These are phyloP conservation scores for Trichosanthes truncata DNA, from an alignment of 306 rosid species.

Conservation along the genomic window DNA sequence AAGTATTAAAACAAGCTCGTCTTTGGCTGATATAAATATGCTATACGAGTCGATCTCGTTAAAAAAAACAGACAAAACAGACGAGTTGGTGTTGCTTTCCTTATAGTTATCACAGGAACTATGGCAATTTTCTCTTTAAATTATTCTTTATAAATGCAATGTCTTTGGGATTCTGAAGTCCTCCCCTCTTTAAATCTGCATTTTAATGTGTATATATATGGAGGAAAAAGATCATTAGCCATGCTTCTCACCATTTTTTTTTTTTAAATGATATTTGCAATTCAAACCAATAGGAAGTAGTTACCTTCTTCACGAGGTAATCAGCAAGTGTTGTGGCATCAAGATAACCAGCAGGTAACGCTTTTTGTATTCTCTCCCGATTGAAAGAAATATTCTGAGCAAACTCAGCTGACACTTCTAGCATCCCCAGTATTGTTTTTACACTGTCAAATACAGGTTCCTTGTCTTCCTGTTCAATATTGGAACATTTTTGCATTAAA, in stretches of 20 bases:
- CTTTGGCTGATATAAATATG: not conserved
- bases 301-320: conserved; percentile 90
- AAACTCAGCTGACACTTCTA: conserved; percentile 91
- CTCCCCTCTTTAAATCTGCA: too few relatives aligned
- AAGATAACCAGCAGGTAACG: conserved; percentile 93
- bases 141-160: not conserved
- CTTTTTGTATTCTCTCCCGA: conserved; percentile 61
- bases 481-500: not conserved
- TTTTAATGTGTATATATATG: not conserved
- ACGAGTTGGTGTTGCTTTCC: not conserved
- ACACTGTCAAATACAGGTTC: conserved; percentile 95
- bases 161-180: too few relatives aligned
- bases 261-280: not conserved
- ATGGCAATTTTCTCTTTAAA: too few relatives aligned
- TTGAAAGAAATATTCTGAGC: conserved; percentile 73
- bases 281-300: not conserved
- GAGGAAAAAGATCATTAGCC: not conserved
- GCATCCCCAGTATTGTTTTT: conserved; percentile 90
- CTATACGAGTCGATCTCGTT: not conserved
- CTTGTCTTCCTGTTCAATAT: conserved; percentile 72
- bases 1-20: not conserved
- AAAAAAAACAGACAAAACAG: not conserved
- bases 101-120: not conserved
- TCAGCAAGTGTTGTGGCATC: conserved; percentile 99
- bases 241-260: not conserved